These are phyloP conservation scores for Citrus medica DNA, from an alignment of 345 rosid species.

Conservation along the genomic window DNA sequence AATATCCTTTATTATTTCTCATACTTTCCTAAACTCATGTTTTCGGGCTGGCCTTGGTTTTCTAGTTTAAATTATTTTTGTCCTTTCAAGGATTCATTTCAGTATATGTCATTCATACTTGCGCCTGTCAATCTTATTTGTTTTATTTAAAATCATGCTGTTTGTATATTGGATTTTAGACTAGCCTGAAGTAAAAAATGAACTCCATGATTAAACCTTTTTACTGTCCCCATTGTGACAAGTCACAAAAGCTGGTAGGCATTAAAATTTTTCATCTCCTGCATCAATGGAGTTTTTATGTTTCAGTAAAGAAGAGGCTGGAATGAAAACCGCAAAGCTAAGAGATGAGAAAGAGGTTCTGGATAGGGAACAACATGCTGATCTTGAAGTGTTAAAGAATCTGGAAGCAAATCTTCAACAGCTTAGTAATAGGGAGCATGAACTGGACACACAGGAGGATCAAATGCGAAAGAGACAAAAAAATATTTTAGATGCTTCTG, in stretches of 20 bases:
- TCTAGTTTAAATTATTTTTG: neutral
- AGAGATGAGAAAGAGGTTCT: slow-evolving; percentile 95
- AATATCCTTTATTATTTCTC: neutral
- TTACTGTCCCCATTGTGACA: neutral
- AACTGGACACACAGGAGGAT: slow-evolving; percentile 70
- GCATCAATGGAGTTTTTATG: slow-evolving; percentile 11
- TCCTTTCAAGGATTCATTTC: neutral
- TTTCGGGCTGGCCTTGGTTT: neutral
- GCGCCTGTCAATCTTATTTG: neutral
- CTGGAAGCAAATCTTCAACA: slow-evolving; percentile 95
- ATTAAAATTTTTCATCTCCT: neutral
- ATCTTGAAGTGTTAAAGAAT: slow-evolving; percentile 84
- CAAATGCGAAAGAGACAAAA: slow-evolving; percentile 64
- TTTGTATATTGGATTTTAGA: neutral
- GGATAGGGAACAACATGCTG: slow-evolving; percentile 89
- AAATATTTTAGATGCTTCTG: slow-evolving; percentile 59
- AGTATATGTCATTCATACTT: neutral
- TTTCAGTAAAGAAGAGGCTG: slow-evolving; percentile 94
- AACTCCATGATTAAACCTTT: neutral
- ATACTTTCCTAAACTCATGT: neutral
- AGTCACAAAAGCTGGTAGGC: neutral
- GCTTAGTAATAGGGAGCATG: slow-evolving; percentile 69
- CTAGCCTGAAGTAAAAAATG: neutral
- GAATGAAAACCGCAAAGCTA: slow-evolving; percentile 79
- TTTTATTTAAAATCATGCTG: neutral